Percentiles rank a stretch among this genome's conserved stretches.
Conservation (phyloP, 805 yeast genomes). For the Cephaloascus fragrans region DNA sequence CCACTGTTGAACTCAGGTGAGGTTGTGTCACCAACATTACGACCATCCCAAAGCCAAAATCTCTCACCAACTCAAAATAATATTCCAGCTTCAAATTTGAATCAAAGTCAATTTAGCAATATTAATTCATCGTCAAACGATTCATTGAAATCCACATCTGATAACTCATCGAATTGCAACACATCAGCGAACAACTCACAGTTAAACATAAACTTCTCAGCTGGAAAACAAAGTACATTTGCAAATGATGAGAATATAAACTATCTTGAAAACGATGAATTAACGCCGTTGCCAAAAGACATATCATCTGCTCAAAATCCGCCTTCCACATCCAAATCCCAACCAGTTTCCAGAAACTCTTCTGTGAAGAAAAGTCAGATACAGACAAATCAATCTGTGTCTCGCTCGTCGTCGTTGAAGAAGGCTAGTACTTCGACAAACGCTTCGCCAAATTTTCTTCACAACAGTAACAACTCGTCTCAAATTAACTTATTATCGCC, state of each 20-base stretch:
- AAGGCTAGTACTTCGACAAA: slow-evolving; percentile 1
- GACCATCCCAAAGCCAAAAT: background rate
- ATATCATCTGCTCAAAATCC: background rate
- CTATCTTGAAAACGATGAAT: background rate
- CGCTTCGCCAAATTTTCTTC: slow-evolving; percentile 3
- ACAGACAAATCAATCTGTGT: slow-evolving; percentile 7
- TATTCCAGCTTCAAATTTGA: background rate
- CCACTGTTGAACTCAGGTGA: too few species aligned
- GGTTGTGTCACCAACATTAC: too few species aligned
- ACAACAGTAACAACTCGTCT: slow-evolving; percentile 6
- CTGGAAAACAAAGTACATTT: background rate
- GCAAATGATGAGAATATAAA: background rate
- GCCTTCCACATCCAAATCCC: background rate
- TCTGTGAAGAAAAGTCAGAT: background rate
- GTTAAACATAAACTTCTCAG: background rate
- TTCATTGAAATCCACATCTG: background rate
- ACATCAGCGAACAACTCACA: background rate
- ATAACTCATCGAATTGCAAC: background rate
- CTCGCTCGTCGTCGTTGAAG: slow-evolving; percentile 7
- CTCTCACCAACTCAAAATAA: background rate
- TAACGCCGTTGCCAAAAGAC: background rate
- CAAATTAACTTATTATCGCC: slow-evolving; percentile 5
- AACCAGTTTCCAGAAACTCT: background rate
- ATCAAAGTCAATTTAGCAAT: background rate
- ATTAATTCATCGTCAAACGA: background rate